Evolutionary conservation across 148 eudicot species (phyloP).

Genomic region (Nepenthes mirabilis): DNA sequence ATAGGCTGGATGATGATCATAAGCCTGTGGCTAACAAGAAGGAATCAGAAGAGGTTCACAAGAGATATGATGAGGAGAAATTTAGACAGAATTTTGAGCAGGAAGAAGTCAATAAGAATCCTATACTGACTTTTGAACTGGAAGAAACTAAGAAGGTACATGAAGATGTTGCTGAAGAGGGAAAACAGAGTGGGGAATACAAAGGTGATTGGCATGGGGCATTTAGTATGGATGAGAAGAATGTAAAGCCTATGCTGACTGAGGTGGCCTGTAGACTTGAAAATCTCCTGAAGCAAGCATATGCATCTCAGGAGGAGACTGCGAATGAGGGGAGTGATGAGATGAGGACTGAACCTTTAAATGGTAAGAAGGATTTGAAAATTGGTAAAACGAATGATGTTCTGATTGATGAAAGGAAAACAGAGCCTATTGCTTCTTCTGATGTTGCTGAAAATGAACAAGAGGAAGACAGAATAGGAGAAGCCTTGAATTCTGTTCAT

Average conservation of each 20-base stretch:
- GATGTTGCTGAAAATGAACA: conserved; percentile 11
- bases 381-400: conserved; percentile 9
- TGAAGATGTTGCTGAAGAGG: conserved; percentile 7
- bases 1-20: conserved; percentile 9
- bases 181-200: too few species aligned
- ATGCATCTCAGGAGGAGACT: conserved; percentile 10
- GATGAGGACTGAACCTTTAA: conserved; percentile 5
- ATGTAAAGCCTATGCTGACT: too few species aligned
- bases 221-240: too few species aligned
- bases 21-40: not conserved
- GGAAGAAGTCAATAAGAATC: not conserved
- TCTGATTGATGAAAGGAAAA: conserved; percentile 8
- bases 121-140: conserved; percentile 3
- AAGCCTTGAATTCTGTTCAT: conserved; percentile 11
- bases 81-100: conserved; percentile 10
- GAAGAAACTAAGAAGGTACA: conserved; percentile 12
- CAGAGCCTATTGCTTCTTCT: conserved; percentile 13
- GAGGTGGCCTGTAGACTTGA: too few species aligned
- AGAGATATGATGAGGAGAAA: conserved; percentile 3
- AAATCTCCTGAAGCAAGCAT: not conserved
- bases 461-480: conserved; percentile 7
- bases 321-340: conserved; percentile 6
- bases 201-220: too few species aligned
- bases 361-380: not conserved
- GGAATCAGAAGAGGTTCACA: conserved; percentile 4